Evolutionary conservation across 2,329 filamentous ascomycete genomes (phyloP).

Genomic region (Herpotrichia juniperi): DNA sequence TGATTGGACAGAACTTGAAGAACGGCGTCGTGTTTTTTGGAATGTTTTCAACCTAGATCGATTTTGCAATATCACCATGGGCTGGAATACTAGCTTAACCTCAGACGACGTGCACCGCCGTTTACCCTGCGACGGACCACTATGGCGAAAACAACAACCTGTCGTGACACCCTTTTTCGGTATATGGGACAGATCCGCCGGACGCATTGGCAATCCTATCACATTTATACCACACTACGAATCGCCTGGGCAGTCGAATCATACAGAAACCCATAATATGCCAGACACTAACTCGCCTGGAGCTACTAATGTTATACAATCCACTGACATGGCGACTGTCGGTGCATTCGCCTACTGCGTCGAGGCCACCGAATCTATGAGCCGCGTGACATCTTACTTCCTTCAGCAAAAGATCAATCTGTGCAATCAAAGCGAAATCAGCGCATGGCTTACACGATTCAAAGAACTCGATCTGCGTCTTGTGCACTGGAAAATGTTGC

Average conservation of each 20-base stretch:
- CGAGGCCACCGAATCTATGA: constrained; percentile 27
- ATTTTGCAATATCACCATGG: constrained; percentile 22
- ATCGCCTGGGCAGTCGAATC: constrained; percentile 6
- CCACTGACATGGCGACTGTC: constrained; percentile 24
- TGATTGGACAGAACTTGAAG: constrained; percentile 25
- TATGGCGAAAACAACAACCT: constrained; percentile 23
- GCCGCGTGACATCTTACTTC: constrained; percentile 24
- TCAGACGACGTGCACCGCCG: constrained; percentile 25
- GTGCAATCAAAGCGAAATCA: constrained; percentile 17
- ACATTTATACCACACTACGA: constrained; percentile 14
- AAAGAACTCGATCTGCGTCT: constrained; percentile 26
- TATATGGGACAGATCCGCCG: constrained; percentile 28
- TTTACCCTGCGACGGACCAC: constrained; percentile 23
- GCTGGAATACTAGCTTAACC: constrained; percentile 26
- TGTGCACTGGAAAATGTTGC: constrained; percentile 12
- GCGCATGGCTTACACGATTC: constrained; percentile 26
- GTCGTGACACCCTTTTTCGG: constrained; percentile 25
- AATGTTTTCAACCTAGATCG: constrained; percentile 25
- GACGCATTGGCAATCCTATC: constrained; percentile 22
- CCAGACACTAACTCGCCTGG: background rate
- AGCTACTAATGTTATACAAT: background rate
- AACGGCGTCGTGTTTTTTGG: constrained; percentile 25
- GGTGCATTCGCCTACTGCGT: constrained; percentile 26
- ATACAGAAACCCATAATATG: background rate
- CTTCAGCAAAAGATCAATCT: constrained; percentile 24